Conservation (phyloP, 805 yeast genomes). For the Candida hispaniensis region DNA sequence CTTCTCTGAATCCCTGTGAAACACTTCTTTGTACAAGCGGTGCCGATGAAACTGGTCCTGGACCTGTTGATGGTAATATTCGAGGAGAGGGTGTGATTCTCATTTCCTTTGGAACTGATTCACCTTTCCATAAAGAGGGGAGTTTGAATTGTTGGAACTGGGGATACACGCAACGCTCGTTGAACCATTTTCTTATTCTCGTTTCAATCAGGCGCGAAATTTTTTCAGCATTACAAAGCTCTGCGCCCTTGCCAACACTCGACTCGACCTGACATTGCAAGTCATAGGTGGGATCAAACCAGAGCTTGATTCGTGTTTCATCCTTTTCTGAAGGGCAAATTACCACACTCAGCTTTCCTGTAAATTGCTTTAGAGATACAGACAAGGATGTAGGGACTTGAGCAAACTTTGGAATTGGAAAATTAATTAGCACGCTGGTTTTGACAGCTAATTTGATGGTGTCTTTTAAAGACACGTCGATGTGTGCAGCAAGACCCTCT, state of each 20-base stretch:
- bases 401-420: constrained; percentile 76
- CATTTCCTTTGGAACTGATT: constrained; percentile 20
- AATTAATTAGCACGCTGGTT: constrained; percentile 65
- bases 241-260: constrained; percentile 83
- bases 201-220: constrained; percentile 75
- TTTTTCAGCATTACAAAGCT: constrained; percentile 66
- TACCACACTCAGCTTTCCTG: constrained; percentile 78
- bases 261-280: constrained; percentile 84
- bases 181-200: constrained; percentile 76
- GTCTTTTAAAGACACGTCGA: constrained; percentile 83
- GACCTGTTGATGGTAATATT: no score
- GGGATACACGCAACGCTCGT: constrained; percentile 89
- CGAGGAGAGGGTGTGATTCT: no score
- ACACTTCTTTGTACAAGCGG: no score
- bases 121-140: constrained; percentile 76
- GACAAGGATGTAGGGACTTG: constrained; percentile 74
- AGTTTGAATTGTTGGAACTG: constrained; percentile 73
- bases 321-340: constrained; percentile 16
- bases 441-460: constrained; percentile 78
- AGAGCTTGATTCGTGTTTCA: constrained; percentile 65
- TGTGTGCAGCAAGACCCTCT: constrained; percentile 62
- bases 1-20: no score
- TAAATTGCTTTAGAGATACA: constrained; percentile 82
- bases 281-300: constrained; percentile 84
- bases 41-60: no score